Percentiles rank a stretch among this genome's conserved stretches.
These are phyloP conservation scores for Thozetella sp. DNA, from an alignment of 495 filamentous ascomycete species.

Conservation along the genomic window DNA sequence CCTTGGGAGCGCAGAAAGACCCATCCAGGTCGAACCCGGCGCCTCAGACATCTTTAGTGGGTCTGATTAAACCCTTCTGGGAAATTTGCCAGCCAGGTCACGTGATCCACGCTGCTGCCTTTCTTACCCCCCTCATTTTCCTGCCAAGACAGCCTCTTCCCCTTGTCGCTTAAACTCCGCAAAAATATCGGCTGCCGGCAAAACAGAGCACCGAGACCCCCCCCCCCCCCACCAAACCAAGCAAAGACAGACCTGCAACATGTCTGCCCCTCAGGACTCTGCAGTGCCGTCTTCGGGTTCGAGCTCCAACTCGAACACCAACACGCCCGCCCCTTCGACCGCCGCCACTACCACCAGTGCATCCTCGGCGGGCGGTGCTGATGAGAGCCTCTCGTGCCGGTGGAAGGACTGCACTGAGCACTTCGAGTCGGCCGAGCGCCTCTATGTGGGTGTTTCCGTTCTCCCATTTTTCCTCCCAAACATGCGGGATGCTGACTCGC, in stretches of 20 bases:
- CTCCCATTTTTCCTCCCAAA: slow-evolving; percentile 3
- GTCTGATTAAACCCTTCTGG: too few relatives aligned
- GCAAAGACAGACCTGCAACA: neutral
- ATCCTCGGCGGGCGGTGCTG: slow-evolving; percentile 32
- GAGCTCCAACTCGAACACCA: slow-evolving; percentile 37
- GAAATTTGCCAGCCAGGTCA: too few relatives aligned
- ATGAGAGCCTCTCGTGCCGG: slow-evolving; percentile 77
- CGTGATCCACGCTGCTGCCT: neutral
- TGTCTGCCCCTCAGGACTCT: slow-evolving; percentile 4
- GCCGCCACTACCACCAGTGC: slow-evolving; percentile 36
- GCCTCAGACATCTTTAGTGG: too few relatives aligned
- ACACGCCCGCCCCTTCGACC: slow-evolving; percentile 44
- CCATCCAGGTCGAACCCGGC: too few relatives aligned
- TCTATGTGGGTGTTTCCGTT: slow-evolving; percentile 73
- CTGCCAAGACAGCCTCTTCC: neutral
- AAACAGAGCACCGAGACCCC: neutral
- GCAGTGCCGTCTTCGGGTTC: slow-evolving; percentile 16
- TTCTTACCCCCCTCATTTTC: neutral
- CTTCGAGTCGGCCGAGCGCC: slow-evolving; percentile 74
- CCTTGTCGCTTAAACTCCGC: neutral
- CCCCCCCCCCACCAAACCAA: neutral
- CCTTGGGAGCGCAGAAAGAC: neutral
- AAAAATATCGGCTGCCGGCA: neutral
- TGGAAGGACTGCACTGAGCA: slow-evolving; percentile 87
- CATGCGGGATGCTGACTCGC: slow-evolving; percentile 22